Base-by-base conservation (phyloP, 139 green algal species). In the Volvox africanus region DNA sequence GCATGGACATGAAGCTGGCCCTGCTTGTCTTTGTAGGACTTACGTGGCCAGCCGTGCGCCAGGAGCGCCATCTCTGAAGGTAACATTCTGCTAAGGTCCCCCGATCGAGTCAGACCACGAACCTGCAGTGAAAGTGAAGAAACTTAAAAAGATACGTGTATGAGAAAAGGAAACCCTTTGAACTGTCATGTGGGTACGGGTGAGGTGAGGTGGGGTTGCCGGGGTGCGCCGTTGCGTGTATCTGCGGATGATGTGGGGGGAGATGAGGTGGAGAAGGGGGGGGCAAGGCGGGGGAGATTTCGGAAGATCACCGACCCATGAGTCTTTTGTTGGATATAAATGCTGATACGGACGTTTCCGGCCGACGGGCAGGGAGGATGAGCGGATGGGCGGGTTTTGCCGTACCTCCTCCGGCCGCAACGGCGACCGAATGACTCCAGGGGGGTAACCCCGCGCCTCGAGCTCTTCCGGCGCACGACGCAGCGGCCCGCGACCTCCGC, bases 1-100 rank as follows among this genome's bases (percentile, higher is more conserved):
- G 21, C 21, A 28, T 30, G 65, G 21, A 2, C 21, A 28, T 73
- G 21, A 2, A 30, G 65, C 9, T 5, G 65, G 21, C 21, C 21
- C 16, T 73, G 65, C 2, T 24, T 61, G 33, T 82, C 76, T 20
- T 82, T 79, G 71, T 28, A 18, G 30, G 81, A 71, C 76, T 94
- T 94, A 33, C 94, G 93, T 24, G 95, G 95, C 96, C 97, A 97
- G 1, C 97, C 97, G 24, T 96, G 94, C 0, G 97, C 97, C 86
- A 99, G 91, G 69, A 99, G 93, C 55, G 95, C 94, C 71, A 96
- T 96, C 88, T 99, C 97, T 33, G 93, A 92, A 13, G 97, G 97
- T 80, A 99, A 94, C 96, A 99, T 99, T 88, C 96, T 95, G 14
- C 94, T 97, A 19, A 99, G 92, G 75, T 99, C 97, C 20, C 94